A percentile compares a stretch with the other conserved stretches of the same genome.
Evolutionary conservation across 495 filamentous ascomycete species (phyloP).

Genomic region (Umbilicaria muhlenbergii): DNA sequence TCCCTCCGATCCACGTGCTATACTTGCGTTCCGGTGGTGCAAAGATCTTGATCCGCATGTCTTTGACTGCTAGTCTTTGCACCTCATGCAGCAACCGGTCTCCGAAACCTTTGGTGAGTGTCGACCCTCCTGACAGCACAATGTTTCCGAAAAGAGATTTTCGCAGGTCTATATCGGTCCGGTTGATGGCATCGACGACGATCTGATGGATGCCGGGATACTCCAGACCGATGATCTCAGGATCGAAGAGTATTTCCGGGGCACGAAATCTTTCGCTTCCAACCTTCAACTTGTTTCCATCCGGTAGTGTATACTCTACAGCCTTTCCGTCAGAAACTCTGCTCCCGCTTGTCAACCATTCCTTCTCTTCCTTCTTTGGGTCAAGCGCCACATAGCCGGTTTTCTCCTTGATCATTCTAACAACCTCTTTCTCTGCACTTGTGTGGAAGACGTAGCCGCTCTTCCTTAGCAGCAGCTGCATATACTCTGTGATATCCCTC

Average conservation of each 20-base stretch:
- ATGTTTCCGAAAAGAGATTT: constrained; percentile 93
- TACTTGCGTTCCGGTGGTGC: constrained; percentile 96
- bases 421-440: constrained; percentile 95
- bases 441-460: constrained; percentile 91
- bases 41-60: constrained; percentile 98
- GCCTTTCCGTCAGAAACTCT: constrained; percentile 50
- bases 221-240: constrained; percentile 90
- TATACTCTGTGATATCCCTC: constrained; percentile 91
- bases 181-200: constrained; percentile 86
- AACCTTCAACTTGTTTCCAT: constrained; percentile 86
- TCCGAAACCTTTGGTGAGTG: constrained; percentile 86
- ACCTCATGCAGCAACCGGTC: constrained; percentile 85
- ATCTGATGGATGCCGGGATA: constrained; percentile 97
- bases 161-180: constrained; percentile 93
- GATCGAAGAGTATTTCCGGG: constrained; percentile 95
- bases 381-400: constrained; percentile 83
- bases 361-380: constrained; percentile 88
- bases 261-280: constrained; percentile 88
- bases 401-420: constrained; percentile 92
- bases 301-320: constrained; percentile 76
- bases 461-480: constrained; percentile 85
- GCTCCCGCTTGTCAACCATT: constrained; percentile 56
- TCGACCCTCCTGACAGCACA: constrained; percentile 88
- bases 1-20: constrained; percentile 96
- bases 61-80: constrained; percentile 83